phyloP scores from a whole-genome alignment of 2,329 filamentous ascomycete genomes.

The Cladosporium sp. region DNA sequence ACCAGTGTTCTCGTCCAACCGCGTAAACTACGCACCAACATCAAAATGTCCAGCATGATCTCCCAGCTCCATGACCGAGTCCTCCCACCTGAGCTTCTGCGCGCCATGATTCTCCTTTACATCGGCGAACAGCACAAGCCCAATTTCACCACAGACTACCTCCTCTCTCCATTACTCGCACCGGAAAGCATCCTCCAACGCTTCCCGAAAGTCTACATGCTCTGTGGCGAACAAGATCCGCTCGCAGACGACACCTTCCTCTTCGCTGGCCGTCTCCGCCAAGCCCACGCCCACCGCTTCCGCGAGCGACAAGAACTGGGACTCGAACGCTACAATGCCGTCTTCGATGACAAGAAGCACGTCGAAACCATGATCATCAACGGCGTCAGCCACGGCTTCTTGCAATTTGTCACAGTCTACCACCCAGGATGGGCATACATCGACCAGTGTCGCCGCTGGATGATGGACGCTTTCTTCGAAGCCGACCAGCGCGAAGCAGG shows the following conservation, averaged over 20 bases:
- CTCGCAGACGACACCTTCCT: slow-evolving; percentile 96
- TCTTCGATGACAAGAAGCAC: slow-evolving; percentile 59
- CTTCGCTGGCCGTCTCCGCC: slow-evolving; percentile 81
- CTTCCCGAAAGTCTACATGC: slow-evolving; percentile 93
- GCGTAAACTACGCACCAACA: slow-evolving; percentile 66
- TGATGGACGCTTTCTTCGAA: slow-evolving; percentile 67
- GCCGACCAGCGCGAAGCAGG: slow-evolving; percentile 34
- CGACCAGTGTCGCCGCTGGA: slow-evolving; percentile 73
- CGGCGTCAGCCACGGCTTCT: slow-evolving; percentile 86
- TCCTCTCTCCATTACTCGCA: slow-evolving; percentile 83
- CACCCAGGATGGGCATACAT: slow-evolving; percentile 89
- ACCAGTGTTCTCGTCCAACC: slow-evolving; percentile 32
- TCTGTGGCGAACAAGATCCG: slow-evolving; percentile 92
- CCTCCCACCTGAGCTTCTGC: slow-evolving; percentile 95
- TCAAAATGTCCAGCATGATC: slow-evolving; percentile 94
- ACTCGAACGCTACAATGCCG: slow-evolving; percentile 42
- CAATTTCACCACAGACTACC: slow-evolving; percentile 86
- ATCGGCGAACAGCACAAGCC: slow-evolving; percentile 90
- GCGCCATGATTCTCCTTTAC: slow-evolving; percentile 97
- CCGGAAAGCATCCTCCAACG: slow-evolving; percentile 75
- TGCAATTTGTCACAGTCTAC: slow-evolving; percentile 85
- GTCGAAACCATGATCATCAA: slow-evolving; percentile 82
- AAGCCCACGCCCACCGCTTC: slow-evolving; percentile 64
- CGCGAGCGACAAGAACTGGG: slow-evolving; percentile 53
- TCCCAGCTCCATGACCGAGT: slow-evolving; percentile 97